Base-by-base conservation (phyloP, 345 rosid genomes). In the Stellera chamaejasme region DNA sequence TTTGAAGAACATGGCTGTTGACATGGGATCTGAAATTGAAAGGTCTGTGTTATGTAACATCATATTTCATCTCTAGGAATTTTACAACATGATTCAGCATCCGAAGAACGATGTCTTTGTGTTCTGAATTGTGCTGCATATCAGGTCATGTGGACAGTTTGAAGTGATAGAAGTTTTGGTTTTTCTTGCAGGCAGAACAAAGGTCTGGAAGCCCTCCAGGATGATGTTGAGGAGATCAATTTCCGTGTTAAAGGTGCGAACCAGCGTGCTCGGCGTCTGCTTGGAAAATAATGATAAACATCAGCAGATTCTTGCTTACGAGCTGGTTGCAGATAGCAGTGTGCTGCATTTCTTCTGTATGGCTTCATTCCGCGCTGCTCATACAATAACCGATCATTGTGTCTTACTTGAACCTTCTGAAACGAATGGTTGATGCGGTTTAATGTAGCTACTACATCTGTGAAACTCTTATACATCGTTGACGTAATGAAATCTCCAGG, bases 21-120 rank as follows among this genome's bases (percentile, higher is more conserved):
- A 82, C 54, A 84, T 92, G 94, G 96, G 97, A 45, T 69, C 78
- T 2, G 98, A 86, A 70, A 77, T 92, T 59, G 88, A 77, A 56
- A 69, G 83, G 98, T 92, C 59, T 26, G 78, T 66, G 13, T 41
- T 26, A 77, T 32, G 39, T 32, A 8, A 4, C 9, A 32, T 32
- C 39, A 19, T 8, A 32, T 32, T 32, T 32, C 39, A 32, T 8
- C 23, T 32, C 9, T 32, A 32, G 9, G 39, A 8, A 8, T 32
- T 5, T 32, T 32, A 32, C 7, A 8, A 4, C 39, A 32, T 32
- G 39, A 32, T 32, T 32, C 39, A 32, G 5, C 4, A 8, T 32
- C 9, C 3, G 5, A 32, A 32, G 39, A 32, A 51, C n/a, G 8
- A 23, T 54, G 43, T 46, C 11, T 50, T 23, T 13, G 50, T 26